Conservation (phyloP, 2,329 filamentous ascomycete genomes). For the Fusarium circinatum region DNA sequence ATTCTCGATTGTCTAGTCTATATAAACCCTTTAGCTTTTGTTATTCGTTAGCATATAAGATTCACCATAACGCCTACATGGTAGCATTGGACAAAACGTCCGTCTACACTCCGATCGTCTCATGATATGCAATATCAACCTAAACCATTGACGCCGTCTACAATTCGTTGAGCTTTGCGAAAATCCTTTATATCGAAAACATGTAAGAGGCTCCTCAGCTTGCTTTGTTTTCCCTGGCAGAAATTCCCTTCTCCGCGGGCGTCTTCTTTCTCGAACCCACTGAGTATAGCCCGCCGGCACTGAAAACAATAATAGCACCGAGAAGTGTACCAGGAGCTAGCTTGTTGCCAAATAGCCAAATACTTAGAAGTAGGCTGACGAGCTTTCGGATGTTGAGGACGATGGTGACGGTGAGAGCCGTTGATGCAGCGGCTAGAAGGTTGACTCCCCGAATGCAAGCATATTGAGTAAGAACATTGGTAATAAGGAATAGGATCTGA, state of each 20-base stretch:
- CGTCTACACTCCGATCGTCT: neutral
- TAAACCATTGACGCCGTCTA: conserved; percentile 17
- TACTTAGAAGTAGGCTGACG: conserved; percentile 88
- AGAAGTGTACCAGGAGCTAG: conserved; percentile 80
- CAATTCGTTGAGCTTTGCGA: neutral
- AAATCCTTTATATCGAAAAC: neutral
- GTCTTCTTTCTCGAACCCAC: conserved; percentile 65
- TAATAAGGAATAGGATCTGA: conserved; percentile 75
- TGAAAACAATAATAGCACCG: conserved; percentile 88
- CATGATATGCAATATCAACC: neutral
- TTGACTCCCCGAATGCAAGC: conserved; percentile 97
- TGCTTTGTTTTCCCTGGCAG: conserved; percentile 25
- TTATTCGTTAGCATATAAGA: neutral
- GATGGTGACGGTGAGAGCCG: conserved; percentile 94
- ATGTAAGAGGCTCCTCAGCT: conserved; percentile 16
- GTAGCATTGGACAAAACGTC: neutral
- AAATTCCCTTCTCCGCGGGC: conserved; percentile 12
- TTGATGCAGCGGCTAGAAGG: conserved; percentile 86
- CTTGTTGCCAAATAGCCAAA: conserved; percentile 92
- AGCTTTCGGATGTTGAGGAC: conserved; percentile 96
- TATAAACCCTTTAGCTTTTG: neutral
- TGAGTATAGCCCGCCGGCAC: conserved; percentile 90
- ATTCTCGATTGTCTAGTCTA: neutral
- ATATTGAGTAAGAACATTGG: conserved; percentile 91
- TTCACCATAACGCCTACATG: neutral